Base-by-base conservation (phyloP, 768 basidiomycete genomes). In the Mycena crocata region DNA sequence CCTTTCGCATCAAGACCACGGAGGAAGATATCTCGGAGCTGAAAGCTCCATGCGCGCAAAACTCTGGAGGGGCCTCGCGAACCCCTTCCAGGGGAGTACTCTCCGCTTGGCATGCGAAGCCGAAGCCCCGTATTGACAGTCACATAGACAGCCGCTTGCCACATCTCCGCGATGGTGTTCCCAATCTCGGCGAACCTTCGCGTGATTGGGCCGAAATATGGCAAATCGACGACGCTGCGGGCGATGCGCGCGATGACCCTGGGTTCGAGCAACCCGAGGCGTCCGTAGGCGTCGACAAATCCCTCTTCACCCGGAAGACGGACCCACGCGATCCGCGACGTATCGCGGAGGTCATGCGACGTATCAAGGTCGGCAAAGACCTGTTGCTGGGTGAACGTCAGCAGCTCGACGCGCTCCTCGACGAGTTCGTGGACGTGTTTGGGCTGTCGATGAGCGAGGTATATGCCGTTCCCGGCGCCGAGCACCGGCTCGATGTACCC, bases 71-170 rank as follows among this genome's bases (percentile, higher is more conserved):
- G 62, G 35, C 1, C 49, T 64, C 48, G 48, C 62, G 24, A 26
- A n/a, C 62, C 62, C 62, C 62, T 64, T 30, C n/a, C 12, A 64
- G 62, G 62, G 62, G 37, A 56, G 62, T 64, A 64, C 9, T 30
- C n/a, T 49, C 35, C n/a, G 12, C 35, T n/a, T 12, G 31, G 30
- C 48, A 30, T 5, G 1, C 0, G 21, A 57, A 24, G 7, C 12
- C 1, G 26, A 56, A 57, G 23, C 55, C 45, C 28, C 30, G n/a
- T 34, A 64, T 64, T 64, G 62, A 64, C 37, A 5, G 13, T 0
- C 46, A 57, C 19, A 54, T 62, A 19, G 62, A 57, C 55, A 64
- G 62, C 35, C 62, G 48, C 0, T 15, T 64, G 21, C 54, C 62
- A 6, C 55, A 64, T 7, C 55, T 56, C 3, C 34, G 55, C 15